phyloP scores from a whole-genome alignment of 768 basidiomycete genomes.

The Trichaptum fuscoviolaceum region DNA sequence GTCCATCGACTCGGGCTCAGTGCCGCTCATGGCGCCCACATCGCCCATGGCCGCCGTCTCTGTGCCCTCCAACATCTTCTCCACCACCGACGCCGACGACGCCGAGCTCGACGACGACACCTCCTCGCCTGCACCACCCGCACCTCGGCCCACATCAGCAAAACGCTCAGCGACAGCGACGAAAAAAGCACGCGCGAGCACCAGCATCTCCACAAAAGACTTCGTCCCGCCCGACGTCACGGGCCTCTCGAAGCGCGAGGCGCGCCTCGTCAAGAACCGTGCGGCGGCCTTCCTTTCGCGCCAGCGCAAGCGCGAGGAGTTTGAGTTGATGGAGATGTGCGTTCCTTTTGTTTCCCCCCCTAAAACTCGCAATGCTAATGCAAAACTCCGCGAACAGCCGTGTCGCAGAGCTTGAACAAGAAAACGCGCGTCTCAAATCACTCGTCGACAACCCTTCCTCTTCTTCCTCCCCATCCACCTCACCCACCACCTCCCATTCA shows the following conservation, averaged over 20 bases:
- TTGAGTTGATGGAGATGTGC: constrained; percentile 86
- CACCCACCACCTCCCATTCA: not conserved
- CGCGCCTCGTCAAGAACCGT: constrained; percentile 86
- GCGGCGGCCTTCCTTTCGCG: constrained; percentile 89
- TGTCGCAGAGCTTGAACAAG: constrained; percentile 78
- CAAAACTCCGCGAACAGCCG: constrained; percentile 64
- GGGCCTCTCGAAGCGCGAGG: constrained; percentile 86
- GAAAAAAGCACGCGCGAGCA: constrained; percentile 45
- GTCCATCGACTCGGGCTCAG: constrained; percentile 19
- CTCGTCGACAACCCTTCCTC: constrained; percentile 35
- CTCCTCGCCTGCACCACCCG: not conserved
- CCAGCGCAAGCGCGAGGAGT: constrained; percentile 89
- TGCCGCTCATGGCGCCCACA: constrained; percentile 17
- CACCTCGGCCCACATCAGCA: constrained; percentile 16
- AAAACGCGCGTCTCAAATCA: constrained; percentile 67
- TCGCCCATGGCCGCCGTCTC: constrained; percentile 30
- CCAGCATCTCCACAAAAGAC: constrained; percentile 65
- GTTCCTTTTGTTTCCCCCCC: constrained; percentile 27
- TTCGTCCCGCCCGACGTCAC: constrained; percentile 86
- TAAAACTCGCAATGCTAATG: constrained; percentile 5
- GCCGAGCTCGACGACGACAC: constrained; percentile 17
- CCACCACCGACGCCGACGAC: constrained; percentile 30
- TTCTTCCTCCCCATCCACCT: not conserved
- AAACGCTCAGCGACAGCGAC: constrained; percentile 23
- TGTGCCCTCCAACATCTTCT: constrained; percentile 22